Evolutionary conservation across 257 asterid species (phyloP), one percentile per base, ranked within the genome.

Genomic region (Nicotiana sylvestris): DNA sequence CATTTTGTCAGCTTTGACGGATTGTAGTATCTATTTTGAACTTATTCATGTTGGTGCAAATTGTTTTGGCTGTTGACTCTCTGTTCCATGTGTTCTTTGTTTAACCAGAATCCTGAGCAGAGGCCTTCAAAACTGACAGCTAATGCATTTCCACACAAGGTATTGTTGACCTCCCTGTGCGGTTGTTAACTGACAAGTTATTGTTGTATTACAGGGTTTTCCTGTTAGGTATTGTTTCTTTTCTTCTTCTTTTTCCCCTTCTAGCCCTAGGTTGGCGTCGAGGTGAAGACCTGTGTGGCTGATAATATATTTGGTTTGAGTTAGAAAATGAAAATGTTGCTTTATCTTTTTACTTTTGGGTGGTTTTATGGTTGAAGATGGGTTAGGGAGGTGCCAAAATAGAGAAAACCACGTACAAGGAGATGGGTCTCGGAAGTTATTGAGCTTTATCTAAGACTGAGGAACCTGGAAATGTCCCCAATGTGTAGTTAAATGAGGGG

Each of bases 71-170:
- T 27, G 49, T 74, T 74, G 80, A 74, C 43, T 49, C 25, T 74
- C 62, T 49, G 80, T 49, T 49, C 66, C 72, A n/a, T 60, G n/a
- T 77, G 51, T 68, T 81, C 80, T 29, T 51, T 60, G 66, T 66
- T 58, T 82, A 9, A 53, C 72, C 90, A 84, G 90, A 86, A 70
- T 83, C 69, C 88, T 79, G 82, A 86, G 82, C 83, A 72, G 90
- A 78, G 85, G 82, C 82, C 90, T 33, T 87, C 85, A 49, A 93
- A 86, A 85, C 90, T 93, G 51, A 88, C 91, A 33, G 81, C 85
- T 55, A 90, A 92, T 86, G 88, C 91, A 66, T 95, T 93, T 84
- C 87, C 89, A 80, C 81, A 86, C 68, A 92, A 96, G 99, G 98
- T 94, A 83, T 85, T 74, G 27, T 4, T 74, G 43, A 49, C 17